Percentiles rank a stretch among this genome's conserved stretches.
Evolutionary conservation across 495 filamentous ascomycete genomes (phyloP).

Genomic region (Polyplosphaeria fusca): DNA sequence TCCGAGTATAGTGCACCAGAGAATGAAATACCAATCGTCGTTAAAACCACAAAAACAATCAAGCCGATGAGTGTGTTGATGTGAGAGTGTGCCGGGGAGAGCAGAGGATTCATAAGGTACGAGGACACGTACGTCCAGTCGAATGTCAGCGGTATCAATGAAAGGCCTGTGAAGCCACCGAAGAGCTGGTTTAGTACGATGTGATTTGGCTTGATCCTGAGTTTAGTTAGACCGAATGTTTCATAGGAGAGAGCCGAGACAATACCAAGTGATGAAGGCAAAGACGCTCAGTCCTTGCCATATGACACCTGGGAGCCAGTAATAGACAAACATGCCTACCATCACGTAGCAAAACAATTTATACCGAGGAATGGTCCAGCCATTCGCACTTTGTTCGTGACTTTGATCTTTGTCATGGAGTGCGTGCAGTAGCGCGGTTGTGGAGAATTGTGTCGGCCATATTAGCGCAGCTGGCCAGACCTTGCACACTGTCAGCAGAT

Average conservation of each 20-base stretch:
- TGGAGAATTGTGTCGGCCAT: conserved; percentile 66
- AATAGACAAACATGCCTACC: conserved; percentile 57
- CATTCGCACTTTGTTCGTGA: conserved; percentile 56
- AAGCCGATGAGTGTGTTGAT: conserved; percentile 57
- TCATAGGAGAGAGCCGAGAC: background rate
- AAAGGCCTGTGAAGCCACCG: conserved; percentile 59
- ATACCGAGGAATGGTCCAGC: conserved; percentile 65
- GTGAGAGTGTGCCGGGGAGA: conserved; percentile 66
- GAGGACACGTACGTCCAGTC: conserved; percentile 69
- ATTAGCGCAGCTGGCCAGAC: conserved; percentile 67
- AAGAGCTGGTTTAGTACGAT: conserved; percentile 55
- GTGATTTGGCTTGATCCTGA: conserved; percentile 51
- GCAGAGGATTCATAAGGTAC: conserved; percentile 64
- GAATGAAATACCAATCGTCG: conserved; percentile 32
- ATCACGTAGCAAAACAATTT: conserved; percentile 62
- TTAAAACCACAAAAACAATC: conserved; percentile 33
- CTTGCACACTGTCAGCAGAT: background rate
- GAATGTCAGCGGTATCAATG: conserved; percentile 60
- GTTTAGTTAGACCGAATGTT: background rate
- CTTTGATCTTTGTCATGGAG: conserved; percentile 64
- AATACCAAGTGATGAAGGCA: conserved; percentile 27
- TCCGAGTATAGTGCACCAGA: conserved; percentile 18
- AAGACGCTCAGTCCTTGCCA: conserved; percentile 31
- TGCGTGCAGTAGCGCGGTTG: conserved; percentile 63
- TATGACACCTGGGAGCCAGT: conserved; percentile 49